Conservation (phyloP, 2,329 filamentous ascomycete species). For the Myriosclerotinia scirpicola region DNA sequence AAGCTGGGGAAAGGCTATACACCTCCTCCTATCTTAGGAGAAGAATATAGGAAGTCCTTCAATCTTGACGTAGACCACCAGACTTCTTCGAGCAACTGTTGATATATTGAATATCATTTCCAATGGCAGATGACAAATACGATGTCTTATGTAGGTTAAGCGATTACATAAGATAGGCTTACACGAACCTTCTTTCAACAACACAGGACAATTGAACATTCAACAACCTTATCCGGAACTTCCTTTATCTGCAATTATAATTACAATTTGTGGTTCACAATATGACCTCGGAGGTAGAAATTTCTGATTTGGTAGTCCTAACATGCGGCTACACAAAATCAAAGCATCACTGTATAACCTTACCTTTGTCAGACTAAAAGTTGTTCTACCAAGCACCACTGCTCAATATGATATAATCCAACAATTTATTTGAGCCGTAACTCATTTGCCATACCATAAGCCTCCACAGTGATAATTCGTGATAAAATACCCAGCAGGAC, state of each 20-base stretch:
- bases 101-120: background rate
- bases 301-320: background rate
- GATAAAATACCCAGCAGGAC: too few species aligned
- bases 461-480: background rate
- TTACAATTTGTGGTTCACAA: too few species aligned
- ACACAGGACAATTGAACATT: background rate
- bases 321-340: too few species aligned
- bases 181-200: background rate
- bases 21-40: background rate
- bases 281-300: background rate
- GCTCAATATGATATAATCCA: too few species aligned
- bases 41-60: background rate
- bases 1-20: slow-evolving; percentile 11
- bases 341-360: too few species aligned
- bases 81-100: background rate
- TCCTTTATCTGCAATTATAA: background rate
- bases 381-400: too few species aligned
- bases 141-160: background rate
- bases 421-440: background rate
- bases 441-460: background rate
- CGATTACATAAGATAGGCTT: background rate
- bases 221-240: background rate
- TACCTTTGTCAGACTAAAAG: too few species aligned
- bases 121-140: background rate
- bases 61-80: too few species aligned